phyloP scores from a whole-genome alignment of 108 stramenopile genomes.

The Skeletonema grethae region DNA sequence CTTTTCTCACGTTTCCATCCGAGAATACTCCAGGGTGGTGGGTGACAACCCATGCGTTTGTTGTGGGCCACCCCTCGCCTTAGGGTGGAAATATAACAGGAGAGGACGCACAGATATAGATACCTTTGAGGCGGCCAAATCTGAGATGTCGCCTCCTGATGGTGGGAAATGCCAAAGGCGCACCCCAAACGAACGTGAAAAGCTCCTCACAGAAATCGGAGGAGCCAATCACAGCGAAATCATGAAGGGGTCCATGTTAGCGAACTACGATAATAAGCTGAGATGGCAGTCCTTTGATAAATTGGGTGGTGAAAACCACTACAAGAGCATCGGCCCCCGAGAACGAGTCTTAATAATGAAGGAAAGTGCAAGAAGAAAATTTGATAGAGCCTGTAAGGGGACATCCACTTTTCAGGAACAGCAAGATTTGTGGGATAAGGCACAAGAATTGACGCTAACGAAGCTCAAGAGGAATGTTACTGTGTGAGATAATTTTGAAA shows the following conservation, averaged over 20 bases:
- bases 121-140: slow-evolving; percentile 34
- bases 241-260: slow-evolving; percentile 25
- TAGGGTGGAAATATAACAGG: slow-evolving; percentile 66
- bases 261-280: slow-evolving; percentile 20
- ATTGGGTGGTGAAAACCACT: slow-evolving; percentile 30
- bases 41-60: slow-evolving; percentile 69
- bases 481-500: neutral
- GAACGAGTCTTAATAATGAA: slow-evolving; percentile 40
- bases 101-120: slow-evolving; percentile 35
- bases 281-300: slow-evolving; percentile 32
- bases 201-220: slow-evolving; percentile 23
- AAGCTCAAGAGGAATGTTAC: neutral
- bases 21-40: slow-evolving; percentile 44
- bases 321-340: slow-evolving; percentile 19
- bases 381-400: slow-evolving; percentile 29
- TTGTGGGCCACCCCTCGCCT: slow-evolving; percentile 59
- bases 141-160: neutral
- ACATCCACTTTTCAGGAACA: slow-evolving; percentile 33
- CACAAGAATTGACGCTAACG: neutral
- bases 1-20: slow-evolving; percentile 28
- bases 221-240: slow-evolving; percentile 32
- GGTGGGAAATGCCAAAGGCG: slow-evolving; percentile 12
- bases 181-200: slow-evolving; percentile 29
- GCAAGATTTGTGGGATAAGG: neutral
- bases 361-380: slow-evolving; percentile 43